Evolutionary conservation across 768 basidiomycete species (phyloP).

Genomic region (Kwoniella sp.): DNA sequence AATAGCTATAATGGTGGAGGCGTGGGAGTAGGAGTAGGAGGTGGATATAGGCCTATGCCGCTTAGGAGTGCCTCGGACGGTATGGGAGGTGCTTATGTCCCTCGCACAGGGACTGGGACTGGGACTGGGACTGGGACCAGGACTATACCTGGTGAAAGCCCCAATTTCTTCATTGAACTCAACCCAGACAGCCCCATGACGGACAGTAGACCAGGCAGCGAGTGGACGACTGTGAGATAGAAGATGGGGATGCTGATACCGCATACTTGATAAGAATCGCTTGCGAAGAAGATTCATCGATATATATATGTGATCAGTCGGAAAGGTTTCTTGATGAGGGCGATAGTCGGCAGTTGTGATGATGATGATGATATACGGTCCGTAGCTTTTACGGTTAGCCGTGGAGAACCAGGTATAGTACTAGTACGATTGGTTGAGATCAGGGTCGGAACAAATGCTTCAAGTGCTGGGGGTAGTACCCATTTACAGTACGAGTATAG

Average conservation of each 20-base stretch:
- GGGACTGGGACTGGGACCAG: neutral
- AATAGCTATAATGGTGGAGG: neutral
- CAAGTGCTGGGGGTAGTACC: no score
- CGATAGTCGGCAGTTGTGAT: no score
- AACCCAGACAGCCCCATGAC: slow-evolving; percentile 45
- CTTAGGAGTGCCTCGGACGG: neutral
- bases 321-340: no score
- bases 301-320: no score
- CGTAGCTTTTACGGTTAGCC: no score
- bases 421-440: no score
- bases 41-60: neutral
- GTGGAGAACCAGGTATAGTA: no score
- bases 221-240: slow-evolving; percentile 8
- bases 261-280: no score
- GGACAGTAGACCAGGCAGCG: slow-evolving; percentile 26
- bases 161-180: slow-evolving; percentile 42
- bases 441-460: no score
- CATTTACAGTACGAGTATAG: no score
- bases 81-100: neutral
- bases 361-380: no score
- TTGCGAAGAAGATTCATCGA: no score
- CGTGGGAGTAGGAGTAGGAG: slow-evolving; percentile 1
- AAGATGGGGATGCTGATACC: neutral
- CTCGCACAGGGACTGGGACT: neutral
- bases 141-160: neutral